Evolutionary conservation across 352 stramenopile genomes (phyloP).

Genomic region (Thraustochytrium sp.): DNA sequence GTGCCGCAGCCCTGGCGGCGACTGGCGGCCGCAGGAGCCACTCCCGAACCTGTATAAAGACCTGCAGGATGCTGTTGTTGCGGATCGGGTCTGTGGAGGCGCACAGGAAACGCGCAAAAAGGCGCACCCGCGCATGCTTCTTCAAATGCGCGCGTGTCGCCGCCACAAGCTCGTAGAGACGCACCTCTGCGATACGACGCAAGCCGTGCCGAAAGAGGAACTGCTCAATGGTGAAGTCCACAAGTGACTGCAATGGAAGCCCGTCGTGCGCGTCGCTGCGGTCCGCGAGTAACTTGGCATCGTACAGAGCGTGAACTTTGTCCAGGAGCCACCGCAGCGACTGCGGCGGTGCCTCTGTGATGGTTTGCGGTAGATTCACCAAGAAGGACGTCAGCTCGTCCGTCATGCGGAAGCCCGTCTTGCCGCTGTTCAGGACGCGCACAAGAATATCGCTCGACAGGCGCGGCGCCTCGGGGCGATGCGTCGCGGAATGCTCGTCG

Average conservation of each 20-base stretch:
- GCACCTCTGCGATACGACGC: slow-evolving; percentile 18
- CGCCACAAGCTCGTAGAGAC: slow-evolving; percentile 4
- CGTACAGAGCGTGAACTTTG: slow-evolving; percentile 6
- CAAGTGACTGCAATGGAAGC: slow-evolving; percentile 9
- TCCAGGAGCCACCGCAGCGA: background rate
- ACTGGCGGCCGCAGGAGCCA: background rate
- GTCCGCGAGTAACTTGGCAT: slow-evolving; percentile 23
- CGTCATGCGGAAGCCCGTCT: slow-evolving; percentile 17
- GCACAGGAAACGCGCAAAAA: slow-evolving; percentile 37
- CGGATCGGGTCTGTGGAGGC: background rate
- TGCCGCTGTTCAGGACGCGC: slow-evolving; percentile 12
- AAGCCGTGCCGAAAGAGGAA: slow-evolving; percentile 4
- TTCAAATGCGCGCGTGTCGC: slow-evolving; percentile 28
- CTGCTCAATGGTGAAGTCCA: slow-evolving; percentile 13
- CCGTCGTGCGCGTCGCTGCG: background rate
- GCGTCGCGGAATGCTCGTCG: no score
- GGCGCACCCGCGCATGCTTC: slow-evolving; percentile 20
- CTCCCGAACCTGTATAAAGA: background rate
- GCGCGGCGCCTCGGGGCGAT: background rate
- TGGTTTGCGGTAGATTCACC: background rate
- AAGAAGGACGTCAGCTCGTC: background rate
- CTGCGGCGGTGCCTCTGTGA: background rate
- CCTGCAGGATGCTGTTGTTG: slow-evolving; percentile 32
- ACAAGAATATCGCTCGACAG: background rate
- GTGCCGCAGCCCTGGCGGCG: background rate